These are phyloP conservation scores for Camelina hispida DNA, from an alignment of 345 rosid species.

Conservation along the genomic window DNA sequence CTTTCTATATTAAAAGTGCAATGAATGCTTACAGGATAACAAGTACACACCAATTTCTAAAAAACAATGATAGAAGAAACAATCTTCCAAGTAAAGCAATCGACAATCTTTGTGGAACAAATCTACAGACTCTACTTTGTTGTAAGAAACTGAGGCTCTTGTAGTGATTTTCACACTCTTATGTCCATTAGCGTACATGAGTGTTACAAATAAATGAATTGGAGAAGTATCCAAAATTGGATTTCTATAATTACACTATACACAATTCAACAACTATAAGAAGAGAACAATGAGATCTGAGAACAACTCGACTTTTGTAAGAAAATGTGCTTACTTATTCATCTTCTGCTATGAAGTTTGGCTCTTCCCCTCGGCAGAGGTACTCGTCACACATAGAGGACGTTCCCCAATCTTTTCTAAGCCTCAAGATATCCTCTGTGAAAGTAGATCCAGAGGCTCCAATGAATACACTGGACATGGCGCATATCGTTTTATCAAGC, in stretches of 20 bases:
- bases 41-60: not conserved
- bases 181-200: not conserved
- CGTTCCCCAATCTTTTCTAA: constrained; percentile 84
- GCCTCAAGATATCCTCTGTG: constrained; percentile 83
- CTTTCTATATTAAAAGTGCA: not conserved
- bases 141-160: not conserved
- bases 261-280: constrained; percentile 7
- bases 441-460: constrained; percentile 85
- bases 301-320: constrained; percentile 7
- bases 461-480: constrained; percentile 77
- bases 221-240: constrained; percentile 8
- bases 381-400: constrained; percentile 85
- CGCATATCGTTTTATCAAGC: constrained; percentile 90
- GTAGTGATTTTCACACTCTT: constrained; percentile 3
- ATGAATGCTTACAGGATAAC: not conserved
- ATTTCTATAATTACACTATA: constrained; percentile 27
- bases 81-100: not conserved
- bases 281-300: constrained; percentile 3
- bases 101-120: not conserved
- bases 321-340: constrained; percentile 46
- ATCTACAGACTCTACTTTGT: not conserved
- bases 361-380: constrained; percentile 84
- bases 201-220: constrained; percentile 8
- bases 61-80: not conserved
- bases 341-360: constrained; percentile 73